Conservation (phyloP, 352 stramenopile genomes). For the Phytopythium cucurbitacearum region DNA sequence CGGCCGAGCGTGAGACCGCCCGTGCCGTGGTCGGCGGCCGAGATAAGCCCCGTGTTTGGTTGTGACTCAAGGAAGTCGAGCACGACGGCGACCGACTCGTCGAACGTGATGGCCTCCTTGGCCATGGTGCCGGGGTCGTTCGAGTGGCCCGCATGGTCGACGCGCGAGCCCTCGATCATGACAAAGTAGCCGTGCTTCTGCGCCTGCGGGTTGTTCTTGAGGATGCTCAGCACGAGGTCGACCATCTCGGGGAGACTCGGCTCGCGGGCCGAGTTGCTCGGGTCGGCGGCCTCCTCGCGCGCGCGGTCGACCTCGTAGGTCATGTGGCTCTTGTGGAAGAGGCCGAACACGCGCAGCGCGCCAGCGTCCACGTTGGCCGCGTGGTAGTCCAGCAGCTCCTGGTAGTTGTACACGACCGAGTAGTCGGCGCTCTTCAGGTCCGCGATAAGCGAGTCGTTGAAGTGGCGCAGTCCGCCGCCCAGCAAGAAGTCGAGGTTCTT, state of each 20-base stretch:
- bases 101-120: constrained; percentile 63
- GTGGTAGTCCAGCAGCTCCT: constrained; percentile 50
- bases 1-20: constrained; percentile 55
- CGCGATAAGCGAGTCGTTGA: constrained; percentile 41
- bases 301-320: constrained; percentile 60
- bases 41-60: constrained; percentile 53
- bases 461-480: constrained; percentile 43
- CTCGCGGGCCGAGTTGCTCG: constrained; percentile 35
- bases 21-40: constrained; percentile 59
- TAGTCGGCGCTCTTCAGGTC: constrained; percentile 42
- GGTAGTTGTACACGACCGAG: constrained; percentile 47
- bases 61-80: constrained; percentile 44
- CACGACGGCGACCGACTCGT: constrained; percentile 62
- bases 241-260: constrained; percentile 63
- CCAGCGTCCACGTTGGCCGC: constrained; percentile 34
- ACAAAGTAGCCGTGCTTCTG: constrained; percentile 76
- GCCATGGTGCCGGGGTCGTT: constrained; percentile 69
- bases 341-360: constrained; percentile 49
- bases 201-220: constrained; percentile 66
- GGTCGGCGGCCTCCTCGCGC: constrained; percentile 26
- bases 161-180: constrained; percentile 71
- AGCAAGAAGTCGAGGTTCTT: constrained; percentile 67
- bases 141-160: constrained; percentile 62
- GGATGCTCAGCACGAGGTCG: constrained; percentile 45
- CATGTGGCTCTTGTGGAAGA: constrained; percentile 65